Evolutionary conservation across 1,139 yeast species (phyloP), one percentile per base, ranked within the genome.

Genomic region (Yamadazyma triangularis): DNA sequence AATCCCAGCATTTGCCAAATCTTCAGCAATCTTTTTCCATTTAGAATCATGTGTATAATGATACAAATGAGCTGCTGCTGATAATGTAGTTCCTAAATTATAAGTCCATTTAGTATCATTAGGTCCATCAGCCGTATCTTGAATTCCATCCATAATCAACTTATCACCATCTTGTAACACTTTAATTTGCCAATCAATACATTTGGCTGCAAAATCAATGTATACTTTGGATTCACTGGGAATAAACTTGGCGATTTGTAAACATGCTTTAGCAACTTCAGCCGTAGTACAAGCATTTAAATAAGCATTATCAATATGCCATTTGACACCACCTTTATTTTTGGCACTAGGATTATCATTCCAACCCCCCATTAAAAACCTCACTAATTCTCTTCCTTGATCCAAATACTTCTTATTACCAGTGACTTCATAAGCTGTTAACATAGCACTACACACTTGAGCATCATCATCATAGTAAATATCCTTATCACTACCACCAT

Each of bases 401-500:
- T 73, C 78, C 41, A 80, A 60, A 47, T 62, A 77, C 30, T 59
- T 58, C 42, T 59, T 60, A 40, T 79, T 70, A 1, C 74, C 73
- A 1, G 87, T 79, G 15, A 77, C 86, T 45, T 80, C 87, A 47
- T 76, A 81, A 1, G 86, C 85, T 2, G 80, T 70, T 35, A 81
- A 59, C 47, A 79, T 65, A 8, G 82, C 82, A 44, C 80, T 68
- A 13, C 84, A 81, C 11, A 79, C 79, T 50, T 81, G 89, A 4
- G 88, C 89, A 48, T 80, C 83, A 47, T 81, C 89, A 50, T 81
- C 89, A 43, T 77, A 80, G 51, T 80, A 79, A 29, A 81, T 75
- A 50, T 81, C 88, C 28, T 60, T 60, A 51, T 79, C 81, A 29
- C 70, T 73, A 23, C 73, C 71, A 33, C 58, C 59, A 49, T 73